Conservation (phyloP, 2,329 filamentous ascomycete species). For the Cryphonectria carpinicola region DNA sequence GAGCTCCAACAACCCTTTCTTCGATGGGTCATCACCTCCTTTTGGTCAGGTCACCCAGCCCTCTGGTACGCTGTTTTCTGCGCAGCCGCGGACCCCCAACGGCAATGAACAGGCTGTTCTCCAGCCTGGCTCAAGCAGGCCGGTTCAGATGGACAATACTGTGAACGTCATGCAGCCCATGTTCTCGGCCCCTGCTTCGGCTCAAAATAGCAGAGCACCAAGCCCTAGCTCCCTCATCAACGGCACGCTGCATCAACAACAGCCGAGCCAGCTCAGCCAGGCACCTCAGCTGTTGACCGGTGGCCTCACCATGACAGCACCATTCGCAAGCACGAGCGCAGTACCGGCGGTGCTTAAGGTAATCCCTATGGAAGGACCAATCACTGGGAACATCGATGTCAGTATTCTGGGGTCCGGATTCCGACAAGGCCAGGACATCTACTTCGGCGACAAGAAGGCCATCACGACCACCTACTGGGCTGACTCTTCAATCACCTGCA, state of each 20-base stretch:
- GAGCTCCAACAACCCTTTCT: slow-evolving; percentile 47
- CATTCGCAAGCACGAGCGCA: slow-evolving; percentile 22
- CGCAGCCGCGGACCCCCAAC: slow-evolving; percentile 68
- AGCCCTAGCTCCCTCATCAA: slow-evolving; percentile 65
- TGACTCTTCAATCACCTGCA: slow-evolving; percentile 76
- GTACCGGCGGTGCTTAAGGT: slow-evolving; percentile 77
- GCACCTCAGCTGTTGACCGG: slow-evolving; percentile 21
- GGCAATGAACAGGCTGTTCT: slow-evolving; percentile 64
- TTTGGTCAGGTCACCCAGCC: slow-evolving; percentile 49
- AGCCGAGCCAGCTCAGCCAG: slow-evolving; percentile 33
- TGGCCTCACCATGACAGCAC: slow-evolving; percentile 17
- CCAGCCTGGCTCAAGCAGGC: slow-evolving; percentile 55
- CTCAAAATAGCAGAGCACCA: slow-evolving; percentile 76
- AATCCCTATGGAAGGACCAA: slow-evolving; percentile 81
- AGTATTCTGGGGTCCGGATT: slow-evolving; percentile 83
- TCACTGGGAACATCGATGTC: slow-evolving; percentile 83
- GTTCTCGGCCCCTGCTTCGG: slow-evolving; percentile 73
- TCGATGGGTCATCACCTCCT: slow-evolving; percentile 48
- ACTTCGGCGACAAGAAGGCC: slow-evolving; percentile 72
- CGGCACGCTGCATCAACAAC: slow-evolving; percentile 45
- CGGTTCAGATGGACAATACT: slow-evolving; percentile 69
- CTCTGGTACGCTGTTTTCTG: slow-evolving; percentile 52
- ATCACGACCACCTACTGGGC: slow-evolving; percentile 82
- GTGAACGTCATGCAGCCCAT: slow-evolving; percentile 63
- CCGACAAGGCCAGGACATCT: slow-evolving; percentile 75